Evolutionary conservation across 495 filamentous ascomycete species (phyloP).

Genomic region (Aspergillus sclerotiicarbonarius): DNA sequence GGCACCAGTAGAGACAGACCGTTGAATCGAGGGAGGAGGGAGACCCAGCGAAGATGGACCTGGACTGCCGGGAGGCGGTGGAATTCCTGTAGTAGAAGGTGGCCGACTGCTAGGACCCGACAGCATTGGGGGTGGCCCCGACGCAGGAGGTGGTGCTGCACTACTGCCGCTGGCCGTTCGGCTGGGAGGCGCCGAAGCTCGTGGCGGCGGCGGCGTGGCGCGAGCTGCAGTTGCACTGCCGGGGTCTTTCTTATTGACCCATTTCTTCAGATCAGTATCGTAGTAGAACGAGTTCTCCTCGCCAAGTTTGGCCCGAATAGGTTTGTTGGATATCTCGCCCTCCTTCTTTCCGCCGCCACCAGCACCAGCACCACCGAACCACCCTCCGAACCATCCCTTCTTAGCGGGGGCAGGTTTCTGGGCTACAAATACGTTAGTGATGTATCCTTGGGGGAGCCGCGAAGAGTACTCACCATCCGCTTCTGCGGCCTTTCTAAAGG

Average conservation of each 20-base stretch:
- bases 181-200: constrained; percentile 43
- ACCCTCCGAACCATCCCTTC: constrained; percentile 83
- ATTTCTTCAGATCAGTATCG: constrained; percentile 90
- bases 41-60: constrained; percentile 35
- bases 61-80: constrained; percentile 39
- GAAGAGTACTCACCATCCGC: constrained; percentile 62
- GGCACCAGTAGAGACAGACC: constrained; percentile 39
- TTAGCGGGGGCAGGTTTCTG: constrained; percentile 49
- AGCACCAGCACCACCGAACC: constrained; percentile 59
- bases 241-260: constrained; percentile 92
- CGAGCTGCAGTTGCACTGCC: constrained; percentile 45
- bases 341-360: constrained; percentile 56
- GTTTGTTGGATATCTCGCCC: constrained; percentile 53
- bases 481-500: constrained; percentile 79
- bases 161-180: constrained; percentile 38
- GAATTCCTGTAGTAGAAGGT: constrained; percentile 40
- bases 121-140: constrained; percentile 27
- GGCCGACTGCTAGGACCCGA: constrained; percentile 32
- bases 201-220: constrained; percentile 53
- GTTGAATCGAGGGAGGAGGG: constrained; percentile 29
- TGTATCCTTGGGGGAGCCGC: background rate
- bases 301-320: constrained; percentile 91
- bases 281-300: constrained; percentile 93
- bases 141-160: constrained; percentile 35
- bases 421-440: constrained; percentile 34